Base-by-base conservation (phyloP, 805 yeast genomes). In the Kodamaea fukazawae region DNA sequence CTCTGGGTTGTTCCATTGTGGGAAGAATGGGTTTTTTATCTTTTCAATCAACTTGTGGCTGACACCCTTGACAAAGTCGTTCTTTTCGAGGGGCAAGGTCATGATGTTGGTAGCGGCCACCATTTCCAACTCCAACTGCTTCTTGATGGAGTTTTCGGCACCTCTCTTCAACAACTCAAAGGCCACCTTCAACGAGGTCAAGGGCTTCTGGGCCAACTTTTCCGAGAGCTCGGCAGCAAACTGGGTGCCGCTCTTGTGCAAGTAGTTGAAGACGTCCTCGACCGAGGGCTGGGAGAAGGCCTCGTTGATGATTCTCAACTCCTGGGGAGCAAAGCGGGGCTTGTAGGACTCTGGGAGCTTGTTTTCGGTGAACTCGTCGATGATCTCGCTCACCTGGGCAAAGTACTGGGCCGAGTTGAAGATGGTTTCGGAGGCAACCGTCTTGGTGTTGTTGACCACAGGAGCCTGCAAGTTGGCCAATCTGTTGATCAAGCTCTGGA, bases 101-200 rank as follows among this genome's bases (percentile, higher is more conserved):
- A 89, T 76, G 32, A 68, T 51, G 61, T 86, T 81, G 42, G 86
- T 76, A 20, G 96, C 96, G 15, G 89, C 65, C 42, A 71, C 69
- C 58, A 86, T 71, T 62, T 93, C 98, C 51, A 78, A 75, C 49
- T 76, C 77, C 43, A 93, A 66, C 27, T 91, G 85, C 35, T 78
- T 67, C 40, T 73, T 72, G 50, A 88, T 78, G 44, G 82, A 73
- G 43, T 78, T 70, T 27, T 66, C 55, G 15, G 74, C 57, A 38
- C 88, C 86, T 44, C 74, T 69, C 53, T 83, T 77, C 59, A 89
- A 67, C 46, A 86, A 70, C 43, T 79, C 83, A 48, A 81, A 73
- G 2, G 86, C 79, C 29, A 89, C 79, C 55, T 83, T 80, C 49
- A 88, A 67, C 13, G 95, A 83, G n/a, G 86, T 71, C 32, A 86